phyloP scores from a whole-genome alignment of 164 flowering plant species.

The Tinospora cordifolia region DNA sequence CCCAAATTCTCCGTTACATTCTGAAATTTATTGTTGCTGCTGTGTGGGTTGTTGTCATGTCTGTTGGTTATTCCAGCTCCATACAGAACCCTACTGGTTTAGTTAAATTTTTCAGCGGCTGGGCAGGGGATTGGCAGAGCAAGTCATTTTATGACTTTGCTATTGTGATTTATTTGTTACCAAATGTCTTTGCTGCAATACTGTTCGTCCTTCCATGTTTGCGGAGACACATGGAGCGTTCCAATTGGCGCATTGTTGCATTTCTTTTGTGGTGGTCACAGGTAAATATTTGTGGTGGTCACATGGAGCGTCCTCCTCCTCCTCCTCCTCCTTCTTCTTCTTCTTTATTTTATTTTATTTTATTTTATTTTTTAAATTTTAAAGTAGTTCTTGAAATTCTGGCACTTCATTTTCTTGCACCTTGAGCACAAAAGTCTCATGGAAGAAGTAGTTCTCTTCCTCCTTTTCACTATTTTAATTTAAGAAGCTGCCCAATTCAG shows the following conservation, averaged over 20 bases:
- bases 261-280: slow-evolving; percentile 97
- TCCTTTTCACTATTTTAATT: neutral
- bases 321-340: no score
- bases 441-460: neutral
- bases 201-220: slow-evolving; percentile 70
- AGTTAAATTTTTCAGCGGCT: slow-evolving; percentile 53
- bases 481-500: neutral
- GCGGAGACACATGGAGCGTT: slow-evolving; percentile 75
- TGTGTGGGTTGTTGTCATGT: slow-evolving; percentile 76
- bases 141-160: slow-evolving; percentile 62
- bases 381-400: neutral
- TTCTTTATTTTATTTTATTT: neutral
- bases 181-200: slow-evolving; percentile 64
- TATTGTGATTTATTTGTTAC: slow-evolving; percentile 68
- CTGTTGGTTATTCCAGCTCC: slow-evolving; percentile 67
- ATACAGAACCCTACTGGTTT: slow-evolving; percentile 73
- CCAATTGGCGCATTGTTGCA: slow-evolving; percentile 58
- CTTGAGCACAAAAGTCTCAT: neutral
- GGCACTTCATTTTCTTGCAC: neutral
- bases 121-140: slow-evolving; percentile 55
- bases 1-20: slow-evolving; percentile 72
- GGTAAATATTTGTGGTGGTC: slow-evolving; percentile 47
- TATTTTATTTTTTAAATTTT: neutral
- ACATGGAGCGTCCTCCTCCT: no score
- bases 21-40: slow-evolving; percentile 79